Conservation (phyloP, 352 stramenopile genomes). For the Thalassiosira livingstoniorum region DNA sequence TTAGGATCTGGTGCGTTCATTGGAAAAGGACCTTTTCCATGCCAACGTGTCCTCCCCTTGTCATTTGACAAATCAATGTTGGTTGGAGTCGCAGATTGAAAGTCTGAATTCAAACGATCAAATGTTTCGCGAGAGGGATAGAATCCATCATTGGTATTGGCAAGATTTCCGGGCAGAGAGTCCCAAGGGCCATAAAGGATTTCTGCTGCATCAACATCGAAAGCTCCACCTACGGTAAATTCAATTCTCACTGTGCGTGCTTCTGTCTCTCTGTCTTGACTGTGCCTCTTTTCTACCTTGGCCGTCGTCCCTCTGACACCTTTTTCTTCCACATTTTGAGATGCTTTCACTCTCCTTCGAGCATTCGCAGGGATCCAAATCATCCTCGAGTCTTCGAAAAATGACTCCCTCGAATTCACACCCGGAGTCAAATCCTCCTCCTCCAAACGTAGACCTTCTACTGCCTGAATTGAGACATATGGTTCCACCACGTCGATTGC, state of each 20-base stretch:
- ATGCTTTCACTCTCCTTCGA: too few relatives aligned
- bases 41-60: slow-evolving; percentile 49
- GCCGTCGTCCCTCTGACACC: slow-evolving; percentile 4
- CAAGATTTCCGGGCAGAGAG: slow-evolving; percentile 44
- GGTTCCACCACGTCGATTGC: slow-evolving; percentile 95
- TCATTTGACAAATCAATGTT: slow-evolving; percentile 4
- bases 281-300: neutral
- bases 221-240: slow-evolving; percentile 71
- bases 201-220: slow-evolving; percentile 65
- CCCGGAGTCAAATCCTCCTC: slow-evolving; percentile 74
- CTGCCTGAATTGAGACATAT: slow-evolving; percentile 85
- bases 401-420: slow-evolving; percentile 39
- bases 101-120: slow-evolving; percentile 42
- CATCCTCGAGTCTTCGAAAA: slow-evolving; percentile 53
- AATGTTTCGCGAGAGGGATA: slow-evolving; percentile 51
- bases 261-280: slow-evolving; percentile 1
- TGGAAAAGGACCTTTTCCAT: slow-evolving; percentile 53
- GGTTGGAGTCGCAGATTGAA: slow-evolving; percentile 11
- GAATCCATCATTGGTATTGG: slow-evolving; percentile 34
- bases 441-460: slow-evolving; percentile 62
- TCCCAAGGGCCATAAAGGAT: slow-evolving; percentile 61
- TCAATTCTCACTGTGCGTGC: slow-evolving; percentile 29
- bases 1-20: too few relatives aligned
- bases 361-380: slow-evolving; percentile 33
- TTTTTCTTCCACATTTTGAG: too few relatives aligned